These are phyloP conservation scores for Podospora anserina DNA, from an alignment of 495 filamentous ascomycete genomes.

Conservation along the genomic window DNA sequence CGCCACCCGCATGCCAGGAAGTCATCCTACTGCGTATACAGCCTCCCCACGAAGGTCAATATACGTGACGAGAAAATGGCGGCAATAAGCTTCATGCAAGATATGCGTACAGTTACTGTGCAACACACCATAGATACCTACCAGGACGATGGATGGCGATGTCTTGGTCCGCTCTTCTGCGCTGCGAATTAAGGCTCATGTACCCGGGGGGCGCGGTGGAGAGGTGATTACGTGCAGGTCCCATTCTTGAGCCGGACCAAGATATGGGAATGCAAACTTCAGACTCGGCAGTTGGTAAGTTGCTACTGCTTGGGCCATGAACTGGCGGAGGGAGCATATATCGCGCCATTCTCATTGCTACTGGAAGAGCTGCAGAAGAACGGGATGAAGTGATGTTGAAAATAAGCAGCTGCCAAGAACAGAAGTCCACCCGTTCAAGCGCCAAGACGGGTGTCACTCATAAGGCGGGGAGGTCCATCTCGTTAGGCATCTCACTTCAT, in stretches of 20 bases:
- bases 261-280: neutral
- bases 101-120: neutral
- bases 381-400: neutral
- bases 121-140: neutral
- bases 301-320: neutral
- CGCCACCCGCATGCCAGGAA: neutral
- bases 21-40: neutral
- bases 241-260: neutral
- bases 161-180: slow-evolving; percentile 4
- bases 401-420: neutral
- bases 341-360: neutral
- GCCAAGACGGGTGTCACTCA: neutral
- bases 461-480: neutral
- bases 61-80: neutral
- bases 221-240: slow-evolving; percentile 1
- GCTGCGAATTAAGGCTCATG: slow-evolving; percentile 3
- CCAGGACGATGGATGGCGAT: neutral
- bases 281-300: neutral
- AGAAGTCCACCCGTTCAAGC: neutral
- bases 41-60: neutral
- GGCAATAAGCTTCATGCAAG: neutral
- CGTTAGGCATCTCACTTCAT: neutral
- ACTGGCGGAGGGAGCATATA: neutral
- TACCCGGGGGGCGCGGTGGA: slow-evolving; percentile 3
- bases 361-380: neutral